Percentiles rank a stretch among this genome's conserved stretches.
Conservation (phyloP, 371 early-diverging fungal genomes). For the Catenaria anguillulae region DNA sequence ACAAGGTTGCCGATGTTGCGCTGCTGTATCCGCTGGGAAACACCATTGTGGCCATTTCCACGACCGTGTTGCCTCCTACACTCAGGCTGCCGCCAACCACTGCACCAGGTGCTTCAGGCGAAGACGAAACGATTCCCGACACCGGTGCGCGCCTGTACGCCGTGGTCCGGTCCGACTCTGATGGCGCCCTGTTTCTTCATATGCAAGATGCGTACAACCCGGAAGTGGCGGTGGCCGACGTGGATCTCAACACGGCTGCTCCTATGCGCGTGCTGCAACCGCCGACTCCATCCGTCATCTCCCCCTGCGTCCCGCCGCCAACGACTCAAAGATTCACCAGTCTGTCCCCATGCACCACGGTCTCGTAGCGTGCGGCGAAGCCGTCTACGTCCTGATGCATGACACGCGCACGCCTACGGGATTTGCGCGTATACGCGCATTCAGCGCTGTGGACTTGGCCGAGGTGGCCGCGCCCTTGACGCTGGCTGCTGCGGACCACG, state of each 20-base stretch:
- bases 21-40: not conserved
- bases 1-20: not conserved
- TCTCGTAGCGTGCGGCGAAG: not conserved
- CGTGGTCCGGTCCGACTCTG: not conserved
- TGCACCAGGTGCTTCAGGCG: not conserved
- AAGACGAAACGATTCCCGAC: not conserved
- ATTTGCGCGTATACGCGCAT: not conserved
- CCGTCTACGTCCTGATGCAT: not conserved
- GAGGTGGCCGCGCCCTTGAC: not conserved
- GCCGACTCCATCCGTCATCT: not conserved
- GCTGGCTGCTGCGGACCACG: too few species aligned
- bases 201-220: not conserved
- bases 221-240: not conserved
- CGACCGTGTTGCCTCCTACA: not conserved
- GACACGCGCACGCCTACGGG: not conserved
- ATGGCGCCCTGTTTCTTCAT: conserved; percentile 27
- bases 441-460: not conserved
- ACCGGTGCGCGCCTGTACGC: not conserved
- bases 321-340: not conserved
- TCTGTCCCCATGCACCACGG: not conserved
- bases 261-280: not conserved
- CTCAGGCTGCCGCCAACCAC: not conserved
- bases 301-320: not conserved
- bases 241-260: not conserved
- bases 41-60: not conserved